Evolutionary conservation across 495 filamentous ascomycete genomes (phyloP).

Genomic region (Lepraria neglecta): DNA sequence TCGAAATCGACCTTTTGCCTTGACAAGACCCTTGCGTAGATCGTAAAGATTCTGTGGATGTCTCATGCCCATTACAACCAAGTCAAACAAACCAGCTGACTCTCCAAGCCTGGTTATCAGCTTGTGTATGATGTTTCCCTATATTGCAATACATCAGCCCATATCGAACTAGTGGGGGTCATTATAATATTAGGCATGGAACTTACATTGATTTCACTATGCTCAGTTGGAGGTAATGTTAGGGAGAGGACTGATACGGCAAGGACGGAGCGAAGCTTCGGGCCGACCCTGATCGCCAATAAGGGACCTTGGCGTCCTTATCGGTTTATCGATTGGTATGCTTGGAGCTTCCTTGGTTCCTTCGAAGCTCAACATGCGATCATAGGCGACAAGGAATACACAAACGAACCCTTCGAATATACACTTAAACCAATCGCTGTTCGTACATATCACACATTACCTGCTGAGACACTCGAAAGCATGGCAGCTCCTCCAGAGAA

Average conservation of each 20-base stretch:
- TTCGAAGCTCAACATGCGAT: too few species aligned
- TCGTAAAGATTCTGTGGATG: constrained; percentile 1
- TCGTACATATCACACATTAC: not conserved
- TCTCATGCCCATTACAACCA: not conserved
- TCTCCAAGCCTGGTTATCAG: too few species aligned
- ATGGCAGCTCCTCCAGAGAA: constrained; percentile 79
- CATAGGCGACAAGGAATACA: too few species aligned
- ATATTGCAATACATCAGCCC: too few species aligned
- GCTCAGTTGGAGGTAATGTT: too few species aligned
- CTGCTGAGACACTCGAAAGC: not conserved
- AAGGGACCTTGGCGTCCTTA: not conserved
- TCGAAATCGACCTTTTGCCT: not conserved
- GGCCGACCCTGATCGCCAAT: constrained; percentile 10
- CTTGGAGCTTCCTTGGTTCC: too few species aligned
- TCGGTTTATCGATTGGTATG: too few species aligned
- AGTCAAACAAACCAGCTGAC: not conserved
- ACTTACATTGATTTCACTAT: too few species aligned
- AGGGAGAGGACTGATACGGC: not conserved
- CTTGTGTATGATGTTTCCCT: too few species aligned
- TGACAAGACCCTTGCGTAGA: constrained; percentile 1
- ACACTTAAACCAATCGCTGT: not conserved
- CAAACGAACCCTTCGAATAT: too few species aligned
- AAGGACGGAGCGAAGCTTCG: not conserved
- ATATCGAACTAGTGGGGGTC: too few species aligned
- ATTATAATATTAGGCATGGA: too few species aligned